Evolutionary conservation across 495 filamentous ascomycete genomes (phyloP).

Genomic region (Tuber melanosporum): DNA sequence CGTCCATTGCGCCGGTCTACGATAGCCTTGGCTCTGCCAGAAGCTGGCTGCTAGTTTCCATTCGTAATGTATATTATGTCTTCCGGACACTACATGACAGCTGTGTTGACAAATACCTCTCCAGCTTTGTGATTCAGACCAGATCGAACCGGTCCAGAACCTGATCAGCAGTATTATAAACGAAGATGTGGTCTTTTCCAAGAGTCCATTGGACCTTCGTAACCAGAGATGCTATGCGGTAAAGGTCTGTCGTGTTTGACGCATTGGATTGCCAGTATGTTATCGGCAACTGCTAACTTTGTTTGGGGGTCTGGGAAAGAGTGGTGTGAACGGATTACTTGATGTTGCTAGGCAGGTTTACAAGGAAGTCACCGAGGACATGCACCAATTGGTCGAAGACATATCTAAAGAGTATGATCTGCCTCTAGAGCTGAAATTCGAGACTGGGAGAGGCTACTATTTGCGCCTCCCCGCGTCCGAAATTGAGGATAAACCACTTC

Average conservation of each 20-base stretch:
- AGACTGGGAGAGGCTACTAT: slow-evolving; percentile 70
- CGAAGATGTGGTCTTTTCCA: slow-evolving; percentile 70
- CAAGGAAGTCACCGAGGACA: slow-evolving; percentile 74
- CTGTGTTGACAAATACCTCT: slow-evolving; percentile 21
- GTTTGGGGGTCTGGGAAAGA: slow-evolving; percentile 46
- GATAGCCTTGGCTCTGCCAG: slow-evolving; percentile 61
- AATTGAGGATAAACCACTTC: slow-evolving; percentile 56
- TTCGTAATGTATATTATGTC: slow-evolving; percentile 51
- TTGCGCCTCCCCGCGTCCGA: slow-evolving; percentile 62
- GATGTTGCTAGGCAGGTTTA: slow-evolving; percentile 82
- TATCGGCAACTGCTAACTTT: slow-evolving; percentile 24
- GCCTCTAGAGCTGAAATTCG: slow-evolving; percentile 62
- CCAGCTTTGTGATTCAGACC: slow-evolving; percentile 58
- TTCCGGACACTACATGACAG: slow-evolving; percentile 10
- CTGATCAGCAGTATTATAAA: slow-evolving; percentile 71
- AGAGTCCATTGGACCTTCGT: slow-evolving; percentile 72
- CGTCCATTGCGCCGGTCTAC: slow-evolving; percentile 59
- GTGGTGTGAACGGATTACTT: slow-evolving; percentile 75
- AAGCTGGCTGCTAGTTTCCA: slow-evolving; percentile 58
- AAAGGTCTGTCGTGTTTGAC: slow-evolving; percentile 51
- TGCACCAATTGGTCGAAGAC: slow-evolving; percentile 60
- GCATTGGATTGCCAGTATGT: slow-evolving; percentile 13
- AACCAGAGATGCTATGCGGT: slow-evolving; percentile 93
- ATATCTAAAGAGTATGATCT: slow-evolving; percentile 59
- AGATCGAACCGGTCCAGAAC: slow-evolving; percentile 53